Percentiles rank a stretch among this genome's conserved stretches.
Evolutionary conservation across 352 stramenopile genomes (phyloP).

Genomic region (Phytopythium montanum): DNA sequence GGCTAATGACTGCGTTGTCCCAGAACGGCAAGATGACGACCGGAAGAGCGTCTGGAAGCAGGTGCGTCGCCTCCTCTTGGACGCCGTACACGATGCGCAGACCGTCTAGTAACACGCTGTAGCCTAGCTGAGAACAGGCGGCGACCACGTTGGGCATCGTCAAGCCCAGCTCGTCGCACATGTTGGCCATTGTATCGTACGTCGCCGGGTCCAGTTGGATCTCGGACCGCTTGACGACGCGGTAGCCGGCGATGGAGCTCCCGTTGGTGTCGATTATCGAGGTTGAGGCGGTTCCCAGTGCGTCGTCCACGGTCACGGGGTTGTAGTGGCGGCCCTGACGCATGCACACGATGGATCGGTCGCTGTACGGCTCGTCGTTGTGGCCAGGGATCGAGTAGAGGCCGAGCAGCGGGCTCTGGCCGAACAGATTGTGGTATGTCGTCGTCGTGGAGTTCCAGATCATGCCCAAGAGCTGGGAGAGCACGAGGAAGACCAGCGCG

Average conservation of each 20-base stretch:
- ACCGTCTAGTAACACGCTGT: slow-evolving; percentile 1
- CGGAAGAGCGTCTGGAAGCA: neutral
- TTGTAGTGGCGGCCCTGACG: slow-evolving; percentile 1
- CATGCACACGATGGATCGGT: slow-evolving; percentile 15
- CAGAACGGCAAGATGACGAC: neutral
- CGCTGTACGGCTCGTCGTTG: slow-evolving; percentile 15
- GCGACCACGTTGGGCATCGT: neutral
- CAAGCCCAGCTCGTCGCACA: neutral
- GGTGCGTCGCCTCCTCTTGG: neutral
- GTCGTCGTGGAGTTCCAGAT: neutral
- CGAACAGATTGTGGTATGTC: neutral
- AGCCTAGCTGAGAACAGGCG: slow-evolving; percentile 3
- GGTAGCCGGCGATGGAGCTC: neutral
- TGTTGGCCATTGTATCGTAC: neutral
- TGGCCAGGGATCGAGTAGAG: neutral
- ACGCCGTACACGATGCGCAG: slow-evolving; percentile 5
- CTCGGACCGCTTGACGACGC: neutral
- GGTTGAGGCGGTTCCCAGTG: neutral
- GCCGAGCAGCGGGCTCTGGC: neutral
- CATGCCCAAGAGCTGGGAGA: slow-evolving; percentile 6
- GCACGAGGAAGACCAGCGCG: neutral
- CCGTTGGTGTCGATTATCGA: neutral
- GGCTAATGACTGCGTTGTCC: neutral
- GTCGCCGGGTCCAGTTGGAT: neutral
- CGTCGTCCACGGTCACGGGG: slow-evolving; percentile 5